These are phyloP conservation scores for Suhomyces canberraensis DNA, from an alignment of 805 yeast species.

Conservation along the genomic window DNA sequence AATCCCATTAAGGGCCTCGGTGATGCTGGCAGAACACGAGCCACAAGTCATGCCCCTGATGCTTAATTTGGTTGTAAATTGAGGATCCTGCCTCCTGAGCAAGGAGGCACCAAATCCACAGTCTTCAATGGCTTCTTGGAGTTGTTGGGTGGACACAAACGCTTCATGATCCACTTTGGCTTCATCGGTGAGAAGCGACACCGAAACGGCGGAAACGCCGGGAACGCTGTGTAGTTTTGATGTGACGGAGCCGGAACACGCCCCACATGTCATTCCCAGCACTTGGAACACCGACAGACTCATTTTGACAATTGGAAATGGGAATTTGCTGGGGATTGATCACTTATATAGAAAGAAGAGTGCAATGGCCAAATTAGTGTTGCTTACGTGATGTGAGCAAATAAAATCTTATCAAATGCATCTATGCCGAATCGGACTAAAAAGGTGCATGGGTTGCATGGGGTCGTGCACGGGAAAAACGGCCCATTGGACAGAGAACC, in stretches of 20 bases:
- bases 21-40: conserved; percentile 71
- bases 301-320: background rate
- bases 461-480: background rate
- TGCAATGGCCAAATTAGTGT: no score
- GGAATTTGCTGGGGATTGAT: background rate
- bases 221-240: conserved; percentile 15
- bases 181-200: conserved; percentile 27
- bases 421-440: conserved; percentile 4
- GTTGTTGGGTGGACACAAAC: conserved; percentile 1
- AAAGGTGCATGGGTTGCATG: background rate
- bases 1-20: conserved; percentile 46
- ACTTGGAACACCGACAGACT: conserved; percentile 5
- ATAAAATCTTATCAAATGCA: conserved; percentile 5
- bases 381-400: background rate
- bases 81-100: conserved; percentile 1
- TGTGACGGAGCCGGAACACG: conserved; percentile 23
- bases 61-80: conserved; percentile 6
- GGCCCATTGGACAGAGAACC: background rate
- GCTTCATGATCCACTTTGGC: conserved; percentile 20
- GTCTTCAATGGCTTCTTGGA: conserved; percentile 17
- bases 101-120: conserved; percentile 59
- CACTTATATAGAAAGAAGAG: background rate
- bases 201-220: conserved; percentile 15
- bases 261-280: conserved; percentile 27
- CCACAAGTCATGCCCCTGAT: conserved; percentile 90